Percentiles rank a stretch among this genome's conserved stretches.
phyloP scores from a whole-genome alignment of 148 eudicot genomes.

The Agrostemma githago region DNA sequence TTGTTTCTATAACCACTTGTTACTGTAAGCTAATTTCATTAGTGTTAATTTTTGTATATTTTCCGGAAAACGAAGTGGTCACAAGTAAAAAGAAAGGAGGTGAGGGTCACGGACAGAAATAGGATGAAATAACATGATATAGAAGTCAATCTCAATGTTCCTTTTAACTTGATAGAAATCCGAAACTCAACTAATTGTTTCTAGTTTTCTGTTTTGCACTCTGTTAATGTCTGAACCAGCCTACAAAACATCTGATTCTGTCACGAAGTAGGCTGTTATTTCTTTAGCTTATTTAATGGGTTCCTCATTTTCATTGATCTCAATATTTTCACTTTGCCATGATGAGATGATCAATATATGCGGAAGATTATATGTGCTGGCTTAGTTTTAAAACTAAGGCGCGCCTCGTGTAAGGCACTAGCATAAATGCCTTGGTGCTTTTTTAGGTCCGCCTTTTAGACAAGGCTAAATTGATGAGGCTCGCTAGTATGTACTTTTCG shows the following conservation, averaged over 20 bases:
- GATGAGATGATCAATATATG: neutral
- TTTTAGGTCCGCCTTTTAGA: no score
- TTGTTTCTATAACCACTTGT: neutral
- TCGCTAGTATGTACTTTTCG: no score
- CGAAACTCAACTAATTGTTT: neutral
- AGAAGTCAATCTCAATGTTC: neutral
- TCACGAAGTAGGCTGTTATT: neutral
- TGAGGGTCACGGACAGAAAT: neutral
- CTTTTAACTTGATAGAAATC: neutral
- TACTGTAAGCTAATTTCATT: neutral
- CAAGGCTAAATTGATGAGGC: no score
- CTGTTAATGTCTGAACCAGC: neutral
- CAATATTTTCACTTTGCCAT: neutral
- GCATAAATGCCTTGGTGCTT: no score
- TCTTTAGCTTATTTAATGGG: neutral
- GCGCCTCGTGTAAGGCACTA: no score
- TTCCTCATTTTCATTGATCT: neutral
- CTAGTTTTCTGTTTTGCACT: neutral
- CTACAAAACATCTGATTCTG: neutral
- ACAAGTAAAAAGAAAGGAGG: neutral
- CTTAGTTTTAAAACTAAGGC: no score
- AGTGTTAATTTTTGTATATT: neutral
- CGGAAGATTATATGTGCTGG: neutral
- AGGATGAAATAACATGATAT: neutral
- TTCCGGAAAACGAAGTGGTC: neutral